Evolutionary conservation across 805 yeast genomes (phyloP), one percentile per base, ranked within the genome.

Genomic region (Suhomyces sp.): DNA sequence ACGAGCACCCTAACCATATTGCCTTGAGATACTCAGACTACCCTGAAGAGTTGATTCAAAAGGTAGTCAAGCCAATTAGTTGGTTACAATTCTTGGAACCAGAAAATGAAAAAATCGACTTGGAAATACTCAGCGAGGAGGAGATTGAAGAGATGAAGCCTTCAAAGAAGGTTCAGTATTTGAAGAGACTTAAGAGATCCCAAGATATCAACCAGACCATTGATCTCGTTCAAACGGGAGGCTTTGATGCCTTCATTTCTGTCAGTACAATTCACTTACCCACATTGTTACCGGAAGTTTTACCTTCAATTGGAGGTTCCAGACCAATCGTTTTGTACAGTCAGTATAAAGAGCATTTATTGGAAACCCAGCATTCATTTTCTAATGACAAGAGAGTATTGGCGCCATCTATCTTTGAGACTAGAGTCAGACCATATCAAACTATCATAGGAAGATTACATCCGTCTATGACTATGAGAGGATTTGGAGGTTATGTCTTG

Each of bases 391-490:
- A 77, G 40, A 71, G 88, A 29, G 76, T 86, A 7, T 66, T 93
- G 47, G 91, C 93, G 0, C 95, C 97, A 4, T 77, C 87, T 11
- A 77, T 91, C 15, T 71, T 76, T 43, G 96, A 90, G 58, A 77
- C 95, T 1, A 72, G 86, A 43, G 93, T 84, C 9, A 76, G 97
- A 44, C 81, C 81, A 32, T 90, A 83, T 56, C 99, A 93, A 65
- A 88, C 97, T 3, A 78, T 91, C 19, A 87, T 95, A 13, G 98
- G 98, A 6, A 80, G 95, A 54, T 68, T 91, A 51, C 99, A 93
- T 58, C 99, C 99, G 0, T 54, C 81, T 41, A 93, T 93, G 99
- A 86, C 97, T 0, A 80, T 83, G 72, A 74, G 87, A 50, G 88
- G 95, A 5, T 90, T 83, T 39, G 98, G 97, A 21, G 99, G 99